Conservation (phyloP, 495 filamentous ascomycete species). For the Xylaria longipes region DNA sequence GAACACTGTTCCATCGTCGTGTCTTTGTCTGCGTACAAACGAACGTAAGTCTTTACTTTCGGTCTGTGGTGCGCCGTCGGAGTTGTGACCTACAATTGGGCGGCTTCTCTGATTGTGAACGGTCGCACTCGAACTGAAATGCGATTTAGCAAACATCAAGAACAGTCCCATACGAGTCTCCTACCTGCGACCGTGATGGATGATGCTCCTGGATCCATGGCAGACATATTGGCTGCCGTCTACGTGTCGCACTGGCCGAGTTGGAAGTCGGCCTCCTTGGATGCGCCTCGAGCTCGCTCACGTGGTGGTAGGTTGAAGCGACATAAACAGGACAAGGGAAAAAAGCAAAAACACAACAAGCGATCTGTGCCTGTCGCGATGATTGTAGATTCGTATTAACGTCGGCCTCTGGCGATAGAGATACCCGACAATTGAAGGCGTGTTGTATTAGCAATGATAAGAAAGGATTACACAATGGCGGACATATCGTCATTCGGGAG, state of each 20-base stretch:
- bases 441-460: conserved; percentile 6
- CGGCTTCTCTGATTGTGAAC: conserved; percentile 81
- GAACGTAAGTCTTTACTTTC: conserved; percentile 28
- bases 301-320: conserved; percentile 16
- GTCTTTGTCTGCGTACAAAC: conserved; percentile 61
- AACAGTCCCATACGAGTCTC: conserved; percentile 50
- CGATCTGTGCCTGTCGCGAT: neutral
- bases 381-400: neutral
- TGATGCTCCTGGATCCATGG: conserved; percentile 49
- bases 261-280: conserved; percentile 23
- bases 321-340: conserved; percentile 32
- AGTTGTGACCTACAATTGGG: conserved; percentile 61
- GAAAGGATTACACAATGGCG: neutral
- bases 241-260: conserved; percentile 11
- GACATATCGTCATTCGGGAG: conserved; percentile 17
- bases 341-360: neutral
- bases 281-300: conserved; percentile 27
- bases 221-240: conserved; percentile 34
- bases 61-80: conserved; percentile 20
- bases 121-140: conserved; percentile 83
- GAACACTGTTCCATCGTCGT: conserved; percentile 88
- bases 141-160: conserved; percentile 21
- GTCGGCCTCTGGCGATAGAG: neutral
- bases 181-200: conserved; percentile 45
- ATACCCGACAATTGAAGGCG: neutral